Conservation (phyloP, 2,329 filamentous ascomycete species). For the Cladosporium sp. region DNA sequence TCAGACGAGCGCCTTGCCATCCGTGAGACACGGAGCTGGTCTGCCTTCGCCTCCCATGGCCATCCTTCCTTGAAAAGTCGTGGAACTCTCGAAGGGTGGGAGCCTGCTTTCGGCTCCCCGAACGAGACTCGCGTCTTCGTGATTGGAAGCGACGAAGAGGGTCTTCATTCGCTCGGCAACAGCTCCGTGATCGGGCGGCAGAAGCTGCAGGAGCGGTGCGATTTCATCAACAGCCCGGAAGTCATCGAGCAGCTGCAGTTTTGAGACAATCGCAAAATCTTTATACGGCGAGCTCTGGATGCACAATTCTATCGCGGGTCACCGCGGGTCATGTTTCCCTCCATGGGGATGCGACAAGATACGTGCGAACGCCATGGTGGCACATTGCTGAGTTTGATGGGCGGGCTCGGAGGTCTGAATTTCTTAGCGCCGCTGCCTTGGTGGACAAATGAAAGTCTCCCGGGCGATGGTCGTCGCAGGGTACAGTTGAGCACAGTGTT, state of each 20-base stretch:
- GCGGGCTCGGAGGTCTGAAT: too few species aligned
- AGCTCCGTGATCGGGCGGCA: constrained; percentile 29
- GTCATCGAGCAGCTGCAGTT: constrained; percentile 34
- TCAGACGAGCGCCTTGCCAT: constrained; percentile 37
- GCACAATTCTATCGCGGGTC: too few species aligned
- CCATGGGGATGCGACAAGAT: too few species aligned
- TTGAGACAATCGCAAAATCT: neutral
- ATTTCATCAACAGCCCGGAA: constrained; percentile 40
- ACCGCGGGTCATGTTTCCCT: too few species aligned
- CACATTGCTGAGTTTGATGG: too few species aligned
- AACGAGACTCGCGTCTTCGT: constrained; percentile 34
- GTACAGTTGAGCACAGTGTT: too few species aligned
- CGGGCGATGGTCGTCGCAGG: too few species aligned
- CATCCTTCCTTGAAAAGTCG: constrained; percentile 27
- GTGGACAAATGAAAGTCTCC: too few species aligned
- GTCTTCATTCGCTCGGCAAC: constrained; percentile 37
- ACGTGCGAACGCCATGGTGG: too few species aligned
- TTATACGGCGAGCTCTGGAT: too few species aligned
- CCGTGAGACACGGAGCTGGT: constrained; percentile 44
- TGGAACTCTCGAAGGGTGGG: constrained; percentile 39
- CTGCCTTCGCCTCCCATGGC: constrained; percentile 40
- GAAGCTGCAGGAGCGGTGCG: constrained; percentile 43
- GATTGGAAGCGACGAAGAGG: constrained; percentile 41
- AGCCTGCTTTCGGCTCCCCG: constrained; percentile 30
- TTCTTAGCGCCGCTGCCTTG: too few species aligned